Evolutionary conservation across 495 filamentous ascomycete genomes (phyloP).

Genomic region (Aspergillus olivimuriae): DNA sequence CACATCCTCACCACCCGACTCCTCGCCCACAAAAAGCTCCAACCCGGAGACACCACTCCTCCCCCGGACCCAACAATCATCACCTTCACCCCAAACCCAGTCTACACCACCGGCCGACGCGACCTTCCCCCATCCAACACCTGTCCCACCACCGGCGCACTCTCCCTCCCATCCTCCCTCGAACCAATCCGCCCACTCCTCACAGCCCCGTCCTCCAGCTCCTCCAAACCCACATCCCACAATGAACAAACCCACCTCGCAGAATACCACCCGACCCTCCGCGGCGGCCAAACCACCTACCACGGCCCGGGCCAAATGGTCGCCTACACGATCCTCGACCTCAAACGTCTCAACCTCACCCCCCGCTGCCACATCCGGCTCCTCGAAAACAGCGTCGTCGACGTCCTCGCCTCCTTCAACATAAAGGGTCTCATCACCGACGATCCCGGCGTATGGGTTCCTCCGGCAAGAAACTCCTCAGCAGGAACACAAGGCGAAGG

Average conservation of each 20-base stretch:
- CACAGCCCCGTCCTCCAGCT: slow-evolving; percentile 30
- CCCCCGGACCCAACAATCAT: slow-evolving; percentile 64
- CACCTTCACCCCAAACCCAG: slow-evolving; percentile 76
- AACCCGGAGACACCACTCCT: slow-evolving; percentile 29
- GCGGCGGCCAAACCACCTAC: slow-evolving; percentile 90
- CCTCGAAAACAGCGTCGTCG: slow-evolving; percentile 70
- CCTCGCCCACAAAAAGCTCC: slow-evolving; percentile 39
- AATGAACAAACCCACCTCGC: slow-evolving; percentile 37
- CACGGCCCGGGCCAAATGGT: slow-evolving; percentile 92
- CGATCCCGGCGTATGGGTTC: slow-evolving; percentile 84
- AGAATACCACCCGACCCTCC: slow-evolving; percentile 60
- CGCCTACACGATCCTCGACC: slow-evolving; percentile 79
- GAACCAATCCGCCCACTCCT: slow-evolving; percentile 30
- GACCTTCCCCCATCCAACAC: slow-evolving; percentile 56
- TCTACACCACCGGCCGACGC: slow-evolving; percentile 86
- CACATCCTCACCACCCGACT: slow-evolving; percentile 40
- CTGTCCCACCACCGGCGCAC: slow-evolving; percentile 19
- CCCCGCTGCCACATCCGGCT: slow-evolving; percentile 64
- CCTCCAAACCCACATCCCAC: slow-evolving; percentile 5
- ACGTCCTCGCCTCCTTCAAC: slow-evolving; percentile 47
- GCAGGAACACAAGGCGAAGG: too few species aligned
- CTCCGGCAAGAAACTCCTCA: too few species aligned
- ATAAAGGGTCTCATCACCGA: slow-evolving; percentile 56
- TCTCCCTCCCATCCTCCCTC: slow-evolving; percentile 33
- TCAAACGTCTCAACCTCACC: slow-evolving; percentile 48